These are phyloP conservation scores for Epichloe glyceriae DNA, from an alignment of 2,329 filamentous ascomycete species.

Conservation along the genomic window DNA sequence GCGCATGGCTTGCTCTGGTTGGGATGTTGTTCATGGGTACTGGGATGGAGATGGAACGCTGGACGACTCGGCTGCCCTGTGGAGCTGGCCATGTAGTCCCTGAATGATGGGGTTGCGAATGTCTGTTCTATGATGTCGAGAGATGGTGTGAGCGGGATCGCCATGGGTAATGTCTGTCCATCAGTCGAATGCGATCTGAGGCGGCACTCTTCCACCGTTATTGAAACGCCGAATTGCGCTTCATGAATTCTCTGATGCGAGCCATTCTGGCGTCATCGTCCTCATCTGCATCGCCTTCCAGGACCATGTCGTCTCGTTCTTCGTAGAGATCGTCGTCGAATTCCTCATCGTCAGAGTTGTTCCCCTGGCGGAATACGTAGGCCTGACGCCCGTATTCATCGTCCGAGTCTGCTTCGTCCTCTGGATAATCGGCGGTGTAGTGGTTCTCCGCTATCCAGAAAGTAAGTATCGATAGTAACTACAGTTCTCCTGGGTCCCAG, in stretches of 20 bases:
- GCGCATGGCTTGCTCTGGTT: background rate
- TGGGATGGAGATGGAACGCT: too few species aligned
- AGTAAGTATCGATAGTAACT: slow-evolving; percentile 1
- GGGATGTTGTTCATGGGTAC: too few species aligned
- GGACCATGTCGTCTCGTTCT: slow-evolving; percentile 24
- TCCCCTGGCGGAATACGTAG: slow-evolving; percentile 40
- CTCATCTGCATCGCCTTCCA: slow-evolving; percentile 25
- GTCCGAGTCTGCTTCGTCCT: slow-evolving; percentile 64
- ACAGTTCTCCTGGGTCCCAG: background rate
- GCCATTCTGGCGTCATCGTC: slow-evolving; percentile 23
- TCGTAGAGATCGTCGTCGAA: slow-evolving; percentile 30
- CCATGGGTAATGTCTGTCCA: too few species aligned
- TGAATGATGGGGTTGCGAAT: too few species aligned
- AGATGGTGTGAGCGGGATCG: too few species aligned
- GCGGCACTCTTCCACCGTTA: background rate
- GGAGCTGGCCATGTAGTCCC: too few species aligned
- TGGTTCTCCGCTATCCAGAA: slow-evolving; percentile 52
- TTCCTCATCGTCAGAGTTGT: slow-evolving; percentile 43
- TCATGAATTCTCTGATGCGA: slow-evolving; percentile 25
- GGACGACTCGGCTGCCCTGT: too few species aligned
- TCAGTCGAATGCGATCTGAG: background rate
- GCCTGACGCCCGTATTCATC: slow-evolving; percentile 37
- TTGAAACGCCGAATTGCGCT: slow-evolving; percentile 15
- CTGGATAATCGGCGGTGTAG: slow-evolving; percentile 68
- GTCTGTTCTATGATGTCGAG: too few species aligned